Conservation (phyloP, 2,329 filamentous ascomycete species). For the Ambrosiella xylebori region DNA sequence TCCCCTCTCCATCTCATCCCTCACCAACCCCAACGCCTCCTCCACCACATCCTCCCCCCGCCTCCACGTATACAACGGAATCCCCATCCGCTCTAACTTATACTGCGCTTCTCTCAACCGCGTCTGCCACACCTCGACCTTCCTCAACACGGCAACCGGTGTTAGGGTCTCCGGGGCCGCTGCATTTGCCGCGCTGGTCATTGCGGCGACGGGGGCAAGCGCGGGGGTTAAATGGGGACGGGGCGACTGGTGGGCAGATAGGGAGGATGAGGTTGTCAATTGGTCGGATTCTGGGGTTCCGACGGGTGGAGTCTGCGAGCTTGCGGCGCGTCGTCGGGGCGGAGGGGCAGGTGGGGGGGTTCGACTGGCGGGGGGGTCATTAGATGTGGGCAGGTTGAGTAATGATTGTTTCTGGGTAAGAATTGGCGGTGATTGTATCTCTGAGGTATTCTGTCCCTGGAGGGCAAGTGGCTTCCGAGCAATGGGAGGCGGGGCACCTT, state of each 20-base stretch:
- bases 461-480: neutral
- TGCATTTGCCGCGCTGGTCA: constrained; percentile 49
- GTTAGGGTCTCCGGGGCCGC: constrained; percentile 29
- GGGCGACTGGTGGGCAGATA: neutral
- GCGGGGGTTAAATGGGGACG: constrained; percentile 36
- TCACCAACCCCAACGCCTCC: constrained; percentile 36
- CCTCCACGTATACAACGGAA: constrained; percentile 56
- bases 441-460: neutral
- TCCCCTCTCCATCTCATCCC: neutral
- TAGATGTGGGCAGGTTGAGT: constrained; percentile 8
- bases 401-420: constrained; percentile 18
- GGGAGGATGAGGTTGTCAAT: neutral
- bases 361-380: constrained; percentile 10
- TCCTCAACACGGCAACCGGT: constrained; percentile 4
- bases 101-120: constrained; percentile 16
- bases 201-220: constrained; percentile 54
- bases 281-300: constrained; percentile 4
- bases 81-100: constrained; percentile 42
- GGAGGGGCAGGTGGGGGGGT: constrained; percentile 23
- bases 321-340: constrained; percentile 18
- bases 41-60: constrained; percentile 51
- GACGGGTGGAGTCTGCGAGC: constrained; percentile 11
- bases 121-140: constrained; percentile 7
- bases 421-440: constrained; percentile 19
- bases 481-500: constrained; percentile 21